Conservation (phyloP, 1,139 yeast species). For the Lizanozyma gosingica region DNA sequence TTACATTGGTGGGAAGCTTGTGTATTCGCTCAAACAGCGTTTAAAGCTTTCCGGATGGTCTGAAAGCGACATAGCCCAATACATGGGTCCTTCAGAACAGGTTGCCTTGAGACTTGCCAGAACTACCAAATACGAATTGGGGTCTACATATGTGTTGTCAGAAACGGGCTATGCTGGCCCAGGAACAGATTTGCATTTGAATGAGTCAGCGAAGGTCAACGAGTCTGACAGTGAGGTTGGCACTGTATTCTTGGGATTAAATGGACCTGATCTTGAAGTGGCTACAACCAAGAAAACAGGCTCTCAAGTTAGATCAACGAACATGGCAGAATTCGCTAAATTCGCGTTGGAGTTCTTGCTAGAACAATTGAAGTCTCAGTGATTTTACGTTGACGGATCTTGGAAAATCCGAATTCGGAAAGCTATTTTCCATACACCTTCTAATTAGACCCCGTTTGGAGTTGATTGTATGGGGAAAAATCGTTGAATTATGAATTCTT, state of each 20-base stretch:
- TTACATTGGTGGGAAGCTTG: slow-evolving; percentile 76
- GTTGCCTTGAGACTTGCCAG: slow-evolving; percentile 74
- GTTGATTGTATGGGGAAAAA: too few species aligned
- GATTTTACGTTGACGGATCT: neutral
- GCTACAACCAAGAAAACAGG: slow-evolving; percentile 43
- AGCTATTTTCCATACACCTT: too few species aligned
- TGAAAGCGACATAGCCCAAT: slow-evolving; percentile 54
- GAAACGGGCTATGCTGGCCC: slow-evolving; percentile 92
- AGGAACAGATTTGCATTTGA: slow-evolving; percentile 35
- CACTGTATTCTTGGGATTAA: slow-evolving; percentile 60
- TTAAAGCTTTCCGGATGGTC: slow-evolving; percentile 74
- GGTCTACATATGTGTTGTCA: slow-evolving; percentile 71
- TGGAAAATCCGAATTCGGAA: too few species aligned
- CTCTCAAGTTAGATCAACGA: slow-evolving; percentile 42
- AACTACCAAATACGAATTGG: slow-evolving; percentile 69
- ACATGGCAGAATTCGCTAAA: slow-evolving; percentile 70
- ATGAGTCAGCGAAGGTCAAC: slow-evolving; percentile 6
- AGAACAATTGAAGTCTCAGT: slow-evolving; percentile 17
- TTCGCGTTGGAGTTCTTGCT: slow-evolving; percentile 56
- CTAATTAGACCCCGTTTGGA: too few species aligned
- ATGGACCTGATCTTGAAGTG: slow-evolving; percentile 55
- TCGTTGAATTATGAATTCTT: too few species aligned
- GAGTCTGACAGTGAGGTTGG: slow-evolving; percentile 38
- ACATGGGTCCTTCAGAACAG: slow-evolving; percentile 74
- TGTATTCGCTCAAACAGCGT: slow-evolving; percentile 68